Evolutionary conservation across 2,329 filamentous ascomycete species (phyloP).

Genomic region (Alternaria sp.): DNA sequence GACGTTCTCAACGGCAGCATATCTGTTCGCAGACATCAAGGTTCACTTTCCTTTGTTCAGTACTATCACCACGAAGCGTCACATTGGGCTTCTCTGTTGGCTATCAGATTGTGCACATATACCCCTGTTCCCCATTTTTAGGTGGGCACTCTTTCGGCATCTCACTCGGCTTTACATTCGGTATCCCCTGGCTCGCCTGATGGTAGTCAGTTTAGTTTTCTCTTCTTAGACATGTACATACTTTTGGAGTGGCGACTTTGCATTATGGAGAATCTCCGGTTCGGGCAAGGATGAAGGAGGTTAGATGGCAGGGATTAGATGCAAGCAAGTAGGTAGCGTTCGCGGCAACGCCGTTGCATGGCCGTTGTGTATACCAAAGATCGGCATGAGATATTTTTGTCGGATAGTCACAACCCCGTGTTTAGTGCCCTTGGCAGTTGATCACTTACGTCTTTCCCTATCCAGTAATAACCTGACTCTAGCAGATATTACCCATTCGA

Average conservation of each 20-base stretch:
- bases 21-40: background rate
- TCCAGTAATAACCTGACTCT: background rate
- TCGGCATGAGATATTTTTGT: background rate
- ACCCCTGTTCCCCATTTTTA: constrained; percentile 27
- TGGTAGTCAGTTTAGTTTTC: background rate
- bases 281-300: background rate
- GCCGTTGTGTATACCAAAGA: constrained; percentile 1
- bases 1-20: background rate
- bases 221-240: constrained; percentile 3
- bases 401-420: background rate
- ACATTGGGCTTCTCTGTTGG: constrained; percentile 20
- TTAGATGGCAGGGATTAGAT: constrained; percentile 1
- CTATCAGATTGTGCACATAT: constrained; percentile 33
- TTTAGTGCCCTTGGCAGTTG: constrained; percentile 4
- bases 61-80: constrained; percentile 9
- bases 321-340: background rate
- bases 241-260: background rate
- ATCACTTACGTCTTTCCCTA: background rate
- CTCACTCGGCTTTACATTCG: constrained; percentile 1
- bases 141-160: constrained; percentile 8
- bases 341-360: constrained; percentile 1
- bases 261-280: background rate
- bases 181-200: background rate
- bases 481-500: background rate
- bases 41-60: background rate